These are phyloP conservation scores for Backusella morwellensis DNA, from an alignment of 192 early-diverging fungal genomes.

Conservation along the genomic window DNA sequence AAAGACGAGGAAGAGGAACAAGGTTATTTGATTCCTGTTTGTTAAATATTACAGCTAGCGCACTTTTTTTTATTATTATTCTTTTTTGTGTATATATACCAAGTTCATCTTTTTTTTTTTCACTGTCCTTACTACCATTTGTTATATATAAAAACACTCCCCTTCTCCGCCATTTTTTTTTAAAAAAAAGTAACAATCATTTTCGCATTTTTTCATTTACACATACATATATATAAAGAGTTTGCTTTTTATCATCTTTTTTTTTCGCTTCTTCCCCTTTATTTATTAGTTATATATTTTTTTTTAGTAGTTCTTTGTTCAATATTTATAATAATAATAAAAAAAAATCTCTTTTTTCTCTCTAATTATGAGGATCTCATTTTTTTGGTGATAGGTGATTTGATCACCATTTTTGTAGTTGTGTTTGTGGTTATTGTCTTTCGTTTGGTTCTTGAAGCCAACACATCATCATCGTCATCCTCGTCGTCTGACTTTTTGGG, in stretches of 20 bases:
- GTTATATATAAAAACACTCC: background rate
- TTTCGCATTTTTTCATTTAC: too few relatives aligned
- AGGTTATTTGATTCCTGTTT: conserved; percentile 14
- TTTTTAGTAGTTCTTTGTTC: background rate
- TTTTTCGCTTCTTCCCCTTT: background rate
- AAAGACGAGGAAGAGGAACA: conserved; percentile 18
- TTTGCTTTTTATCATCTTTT: background rate
- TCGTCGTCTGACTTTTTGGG: conserved; percentile 7
- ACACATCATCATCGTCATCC: conserved; percentile 7
- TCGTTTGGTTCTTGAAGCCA: background rate
- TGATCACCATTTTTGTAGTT: conserved; percentile 8
- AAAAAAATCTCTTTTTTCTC: background rate
- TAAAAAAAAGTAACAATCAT: background rate
- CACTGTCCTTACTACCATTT: too few relatives aligned
- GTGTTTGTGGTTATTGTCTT: background rate
- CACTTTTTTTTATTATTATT: background rate
- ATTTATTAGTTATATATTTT: background rate
- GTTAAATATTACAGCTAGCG: background rate
- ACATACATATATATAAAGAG: too few relatives aligned
- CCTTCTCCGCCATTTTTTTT: background rate
- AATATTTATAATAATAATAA: background rate
- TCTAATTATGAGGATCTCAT: background rate
- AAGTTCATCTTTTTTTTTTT: background rate
- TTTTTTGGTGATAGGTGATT: conserved; percentile 3
- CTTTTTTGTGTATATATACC: conserved; percentile 11